These are phyloP conservation scores for Paramecium bursaria DNA, from an alignment of 73 alveolate genomes.

Conservation along the genomic window DNA sequence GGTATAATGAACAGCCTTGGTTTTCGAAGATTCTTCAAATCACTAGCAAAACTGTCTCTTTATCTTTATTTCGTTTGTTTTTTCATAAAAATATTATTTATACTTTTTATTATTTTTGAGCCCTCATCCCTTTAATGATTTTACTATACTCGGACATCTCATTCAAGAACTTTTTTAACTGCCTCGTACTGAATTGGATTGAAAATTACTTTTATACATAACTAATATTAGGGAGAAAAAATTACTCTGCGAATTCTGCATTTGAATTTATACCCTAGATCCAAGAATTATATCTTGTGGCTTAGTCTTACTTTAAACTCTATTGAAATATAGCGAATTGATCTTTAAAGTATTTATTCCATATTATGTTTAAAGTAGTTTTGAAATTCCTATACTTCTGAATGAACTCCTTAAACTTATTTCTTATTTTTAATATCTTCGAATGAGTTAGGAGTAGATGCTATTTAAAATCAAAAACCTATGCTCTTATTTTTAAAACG, in stretches of 20 bases:
- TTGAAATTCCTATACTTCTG: neutral
- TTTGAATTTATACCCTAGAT: constrained; percentile 6
- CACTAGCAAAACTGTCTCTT: neutral
- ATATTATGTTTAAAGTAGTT: neutral
- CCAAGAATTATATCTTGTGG: neutral
- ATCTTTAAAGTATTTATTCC: neutral
- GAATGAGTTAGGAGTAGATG: neutral
- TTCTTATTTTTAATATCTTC: constrained; percentile 13
- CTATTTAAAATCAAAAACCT: neutral
- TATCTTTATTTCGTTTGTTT: too few relatives aligned
- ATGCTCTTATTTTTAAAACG: constrained; percentile 25
- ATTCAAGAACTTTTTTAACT: neutral
- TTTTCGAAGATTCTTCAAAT: neutral
- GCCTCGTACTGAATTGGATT: neutral
- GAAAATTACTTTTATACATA: neutral
- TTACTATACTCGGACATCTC: neutral
- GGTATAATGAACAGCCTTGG: constrained; percentile 24
- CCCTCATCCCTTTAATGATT: neutral
- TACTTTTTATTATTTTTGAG: neutral
- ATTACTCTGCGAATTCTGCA: neutral
- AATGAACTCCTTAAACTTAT: neutral
- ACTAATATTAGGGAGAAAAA: neutral
- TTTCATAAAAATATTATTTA: too few relatives aligned
- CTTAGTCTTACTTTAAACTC: neutral
- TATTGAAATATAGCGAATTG: neutral